A percentile compares a stretch with the other conserved stretches of the same genome.
These are phyloP conservation scores for Teratosphaeria pseudoeucalypti DNA, from an alignment of 2,329 filamentous ascomycete species.

Conservation along the genomic window DNA sequence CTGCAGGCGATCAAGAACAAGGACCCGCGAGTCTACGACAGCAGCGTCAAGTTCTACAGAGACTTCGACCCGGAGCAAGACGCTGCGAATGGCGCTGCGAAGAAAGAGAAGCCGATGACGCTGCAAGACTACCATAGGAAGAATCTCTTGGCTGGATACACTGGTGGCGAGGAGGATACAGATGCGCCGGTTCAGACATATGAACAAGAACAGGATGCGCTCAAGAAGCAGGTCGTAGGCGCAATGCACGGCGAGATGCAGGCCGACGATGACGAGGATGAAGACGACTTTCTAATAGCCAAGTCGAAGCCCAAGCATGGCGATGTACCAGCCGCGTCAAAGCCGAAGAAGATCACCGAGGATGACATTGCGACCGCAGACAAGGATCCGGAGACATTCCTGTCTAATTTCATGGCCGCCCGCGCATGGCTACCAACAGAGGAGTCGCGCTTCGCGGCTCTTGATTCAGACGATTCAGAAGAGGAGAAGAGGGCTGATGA, in stretches of 20 bases:
- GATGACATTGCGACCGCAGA: slow-evolving; percentile 66
- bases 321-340: slow-evolving; percentile 10
- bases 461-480: slow-evolving; percentile 85
- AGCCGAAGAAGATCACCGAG: slow-evolving; percentile 35
- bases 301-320: slow-evolving; percentile 45
- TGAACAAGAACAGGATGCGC: slow-evolving; percentile 73
- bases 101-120: slow-evolving; percentile 74
- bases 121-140: slow-evolving; percentile 86
- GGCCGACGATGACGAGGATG: slow-evolving; percentile 41
- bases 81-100: slow-evolving; percentile 30
- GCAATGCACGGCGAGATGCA: slow-evolving; percentile 62
- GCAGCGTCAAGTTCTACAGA: slow-evolving; percentile 65
- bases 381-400: slow-evolving; percentile 78
- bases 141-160: slow-evolving; percentile 67
- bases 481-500: slow-evolving; percentile 67
- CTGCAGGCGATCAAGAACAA: slow-evolving; percentile 80
- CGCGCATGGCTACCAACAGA: slow-evolving; percentile 75
- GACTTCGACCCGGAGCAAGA: slow-evolving; percentile 37
- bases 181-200: slow-evolving; percentile 56
- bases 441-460: slow-evolving; percentile 60
- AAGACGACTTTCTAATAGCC: slow-evolving; percentile 64
- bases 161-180: slow-evolving; percentile 46
- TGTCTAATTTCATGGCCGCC: slow-evolving; percentile 92
- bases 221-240: slow-evolving; percentile 67
- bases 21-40: slow-evolving; percentile 84